phyloP scores from a whole-genome alignment of 352 stramenopile species.

The Achlya hypogyna region DNA sequence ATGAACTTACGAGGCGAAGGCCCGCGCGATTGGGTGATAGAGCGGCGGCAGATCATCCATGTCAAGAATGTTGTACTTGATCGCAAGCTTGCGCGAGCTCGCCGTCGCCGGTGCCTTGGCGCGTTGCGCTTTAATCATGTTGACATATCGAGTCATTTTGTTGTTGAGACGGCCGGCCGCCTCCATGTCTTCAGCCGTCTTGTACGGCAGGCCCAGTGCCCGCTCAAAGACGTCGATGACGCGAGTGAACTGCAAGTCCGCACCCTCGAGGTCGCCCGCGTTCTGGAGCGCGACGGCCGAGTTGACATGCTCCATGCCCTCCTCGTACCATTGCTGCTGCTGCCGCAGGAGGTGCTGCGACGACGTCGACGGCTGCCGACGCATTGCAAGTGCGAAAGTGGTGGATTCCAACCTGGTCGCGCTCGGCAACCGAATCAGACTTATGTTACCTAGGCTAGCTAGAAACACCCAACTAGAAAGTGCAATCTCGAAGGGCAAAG shows the following conservation, averaged over 20 bases:
- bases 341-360: neutral
- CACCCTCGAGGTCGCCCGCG: neutral
- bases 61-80: slow-evolving; percentile 3
- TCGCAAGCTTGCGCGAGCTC: neutral
- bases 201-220: neutral
- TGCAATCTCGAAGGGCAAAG: too few relatives aligned
- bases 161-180: neutral
- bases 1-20: neutral
- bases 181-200: neutral
- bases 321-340: slow-evolving; percentile 8
- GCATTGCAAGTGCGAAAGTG: too few relatives aligned
- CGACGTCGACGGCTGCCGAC: too few relatives aligned
- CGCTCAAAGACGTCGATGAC: slow-evolving; percentile 4
- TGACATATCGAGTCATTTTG: slow-evolving; percentile 15
- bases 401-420: too few relatives aligned
- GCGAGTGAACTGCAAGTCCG: neutral
- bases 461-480: too few relatives aligned
- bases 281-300: neutral
- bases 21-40: neutral
- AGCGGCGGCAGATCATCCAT: neutral
- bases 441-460: too few relatives aligned
- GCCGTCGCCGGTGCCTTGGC: neutral
- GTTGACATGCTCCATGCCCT: neutral
- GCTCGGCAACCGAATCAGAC: too few relatives aligned
- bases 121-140: slow-evolving; percentile 13